Conservation (phyloP, 2,329 filamentous ascomycete genomes). For the Trichoderma oligosporum region DNA sequence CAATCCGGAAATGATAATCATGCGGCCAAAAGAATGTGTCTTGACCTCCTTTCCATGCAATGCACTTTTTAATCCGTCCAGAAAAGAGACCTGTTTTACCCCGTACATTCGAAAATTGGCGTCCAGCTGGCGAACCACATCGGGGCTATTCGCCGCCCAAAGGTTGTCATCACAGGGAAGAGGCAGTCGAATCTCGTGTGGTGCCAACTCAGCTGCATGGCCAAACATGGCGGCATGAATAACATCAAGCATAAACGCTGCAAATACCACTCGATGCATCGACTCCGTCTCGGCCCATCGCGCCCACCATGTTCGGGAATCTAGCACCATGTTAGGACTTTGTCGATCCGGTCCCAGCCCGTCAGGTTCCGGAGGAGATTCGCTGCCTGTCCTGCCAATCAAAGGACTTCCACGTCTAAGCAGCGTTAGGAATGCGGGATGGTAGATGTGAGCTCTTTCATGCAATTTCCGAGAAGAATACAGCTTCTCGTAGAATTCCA, state of each 20-base stretch:
- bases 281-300: slow-evolving; percentile 88
- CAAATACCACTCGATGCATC: slow-evolving; percentile 81
- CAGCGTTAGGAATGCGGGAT: slow-evolving; percentile 77
- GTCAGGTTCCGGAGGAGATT: slow-evolving; percentile 64
- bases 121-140: slow-evolving; percentile 73
- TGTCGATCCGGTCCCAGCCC: slow-evolving; percentile 37
- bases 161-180: slow-evolving; percentile 82
- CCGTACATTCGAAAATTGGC: slow-evolving; percentile 73
- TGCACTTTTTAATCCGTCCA: slow-evolving; percentile 80
- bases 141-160: slow-evolving; percentile 77
- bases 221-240: slow-evolving; percentile 91
- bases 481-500: slow-evolving; percentile 92
- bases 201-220: slow-evolving; percentile 84
- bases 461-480: slow-evolving; percentile 78
- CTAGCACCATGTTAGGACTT: slow-evolving; percentile 30
- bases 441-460: slow-evolving; percentile 85
- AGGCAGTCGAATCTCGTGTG: slow-evolving; percentile 81
- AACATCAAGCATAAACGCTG: slow-evolving; percentile 83
- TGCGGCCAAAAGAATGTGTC: slow-evolving; percentile 84
- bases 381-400: slow-evolving; percentile 72
- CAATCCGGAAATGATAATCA: slow-evolving; percentile 84
- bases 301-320: slow-evolving; percentile 64
- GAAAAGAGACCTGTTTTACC: slow-evolving; percentile 72
- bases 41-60: slow-evolving; percentile 76
- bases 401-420: slow-evolving; percentile 83